These are phyloP conservation scores for Cinchona pubescens DNA, from an alignment of 257 asterid species.

Conservation along the genomic window DNA sequence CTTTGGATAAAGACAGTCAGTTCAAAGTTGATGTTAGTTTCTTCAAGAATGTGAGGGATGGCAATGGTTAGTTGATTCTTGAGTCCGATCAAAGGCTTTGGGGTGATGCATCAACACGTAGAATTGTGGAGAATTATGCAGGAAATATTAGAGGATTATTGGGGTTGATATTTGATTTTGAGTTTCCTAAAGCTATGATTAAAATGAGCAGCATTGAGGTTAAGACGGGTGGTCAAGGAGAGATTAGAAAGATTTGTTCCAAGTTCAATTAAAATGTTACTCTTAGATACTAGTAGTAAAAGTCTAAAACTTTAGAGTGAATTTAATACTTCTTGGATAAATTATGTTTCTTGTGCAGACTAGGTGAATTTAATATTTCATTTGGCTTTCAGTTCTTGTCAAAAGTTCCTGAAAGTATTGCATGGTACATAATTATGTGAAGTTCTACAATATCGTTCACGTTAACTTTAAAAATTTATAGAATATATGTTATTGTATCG, in stretches of 20 bases:
- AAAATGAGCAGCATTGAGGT: constrained; percentile 68
- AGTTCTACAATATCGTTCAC: no score
- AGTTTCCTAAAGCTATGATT: constrained; percentile 65
- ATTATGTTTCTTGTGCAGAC: no score
- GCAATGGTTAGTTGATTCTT: constrained; percentile 58
- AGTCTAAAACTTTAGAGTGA: background rate
- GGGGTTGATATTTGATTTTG: constrained; percentile 53
- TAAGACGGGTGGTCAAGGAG: constrained; percentile 61
- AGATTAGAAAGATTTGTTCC: constrained; percentile 56
- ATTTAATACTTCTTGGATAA: no score
- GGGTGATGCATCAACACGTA: constrained; percentile 46
- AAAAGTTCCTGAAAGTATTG: no score
- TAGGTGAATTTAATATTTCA: no score
- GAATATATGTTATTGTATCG: no score
- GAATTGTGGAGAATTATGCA: constrained; percentile 60
- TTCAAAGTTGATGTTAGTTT: constrained; percentile 52
- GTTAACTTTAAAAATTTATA: no score
- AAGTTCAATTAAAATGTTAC: constrained; percentile 35
- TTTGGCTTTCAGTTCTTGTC: no score
- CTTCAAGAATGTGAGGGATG: constrained; percentile 66
- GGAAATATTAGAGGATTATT: constrained; percentile 49
- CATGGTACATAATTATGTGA: no score
- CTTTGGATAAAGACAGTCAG: constrained; percentile 49
- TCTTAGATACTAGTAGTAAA: no score
- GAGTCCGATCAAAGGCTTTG: constrained; percentile 76